Evolutionary conservation across 1,139 yeast genomes (phyloP).

Genomic region (Sugiyamaella novakii): DNA sequence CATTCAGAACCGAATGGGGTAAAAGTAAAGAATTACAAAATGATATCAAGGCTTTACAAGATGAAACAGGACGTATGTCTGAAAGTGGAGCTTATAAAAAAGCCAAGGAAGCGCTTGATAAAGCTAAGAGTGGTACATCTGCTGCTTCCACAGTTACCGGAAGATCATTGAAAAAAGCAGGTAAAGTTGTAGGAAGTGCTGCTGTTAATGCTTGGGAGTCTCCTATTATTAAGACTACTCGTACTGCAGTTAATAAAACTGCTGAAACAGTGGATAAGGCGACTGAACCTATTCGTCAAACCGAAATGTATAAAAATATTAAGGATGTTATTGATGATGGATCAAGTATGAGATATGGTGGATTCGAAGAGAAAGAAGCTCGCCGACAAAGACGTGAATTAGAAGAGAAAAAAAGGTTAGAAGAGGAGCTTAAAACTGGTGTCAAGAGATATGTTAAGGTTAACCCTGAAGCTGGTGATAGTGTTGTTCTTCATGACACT

Average conservation of each 20-base stretch:
- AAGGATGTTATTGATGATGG: conserved; percentile 92
- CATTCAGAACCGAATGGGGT: conserved; percentile 88
- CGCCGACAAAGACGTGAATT: conserved; percentile 67
- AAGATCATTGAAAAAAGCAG: conserved; percentile 81
- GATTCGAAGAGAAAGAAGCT: conserved; percentile 83
- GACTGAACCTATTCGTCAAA: conserved; percentile 91
- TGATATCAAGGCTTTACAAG: conserved; percentile 91
- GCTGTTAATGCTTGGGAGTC: conserved; percentile 97
- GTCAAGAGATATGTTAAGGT: conserved; percentile 62
- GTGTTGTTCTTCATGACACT: conserved; percentile 78
- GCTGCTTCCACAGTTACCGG: conserved; percentile 68
- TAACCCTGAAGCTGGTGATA: conserved; percentile 84
- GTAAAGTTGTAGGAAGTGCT: conserved; percentile 88
- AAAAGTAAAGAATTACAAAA: conserved; percentile 88
- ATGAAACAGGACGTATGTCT: conserved; percentile 92
- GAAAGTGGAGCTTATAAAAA: conserved; percentile 91
- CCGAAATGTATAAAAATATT: conserved; percentile 86
- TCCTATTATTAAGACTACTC: conserved; percentile 83
- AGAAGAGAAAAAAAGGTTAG: conserved; percentile 43
- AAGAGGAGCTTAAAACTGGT: conserved; percentile 64
- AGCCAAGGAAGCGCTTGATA: conserved; percentile 90
- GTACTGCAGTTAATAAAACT: conserved; percentile 76
- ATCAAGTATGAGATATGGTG: conserved; percentile 84
- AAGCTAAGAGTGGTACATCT: conserved; percentile 56
- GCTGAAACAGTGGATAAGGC: conserved; percentile 79